phyloP scores from a whole-genome alignment of 2,329 filamentous ascomycete genomes.

The Pyrenochaeta sp. region DNA sequence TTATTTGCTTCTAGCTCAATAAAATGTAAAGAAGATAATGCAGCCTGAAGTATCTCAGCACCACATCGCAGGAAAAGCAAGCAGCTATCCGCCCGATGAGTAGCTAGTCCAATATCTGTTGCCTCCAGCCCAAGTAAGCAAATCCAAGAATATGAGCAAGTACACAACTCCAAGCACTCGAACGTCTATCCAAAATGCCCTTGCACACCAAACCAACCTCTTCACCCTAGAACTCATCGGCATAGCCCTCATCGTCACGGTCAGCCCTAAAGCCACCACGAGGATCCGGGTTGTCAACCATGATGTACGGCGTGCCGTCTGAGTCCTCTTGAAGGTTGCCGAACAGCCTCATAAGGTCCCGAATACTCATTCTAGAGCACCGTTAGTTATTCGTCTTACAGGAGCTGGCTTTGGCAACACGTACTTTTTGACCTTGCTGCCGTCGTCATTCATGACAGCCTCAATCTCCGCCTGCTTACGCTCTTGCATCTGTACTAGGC shows the following conservation, averaged over 20 bases:
- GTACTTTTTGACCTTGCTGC: slow-evolving; percentile 39
- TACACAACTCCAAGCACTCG: not conserved
- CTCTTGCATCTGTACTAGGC: slow-evolving; percentile 64
- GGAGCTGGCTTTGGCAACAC: not conserved
- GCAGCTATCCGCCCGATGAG: not conserved
- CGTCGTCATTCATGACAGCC: slow-evolving; percentile 53
- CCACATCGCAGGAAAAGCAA: slow-evolving; percentile 2
- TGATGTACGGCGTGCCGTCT: slow-evolving; percentile 52
- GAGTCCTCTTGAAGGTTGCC: slow-evolving; percentile 52
- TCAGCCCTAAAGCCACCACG: slow-evolving; percentile 43
- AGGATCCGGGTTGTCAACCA: slow-evolving; percentile 46
- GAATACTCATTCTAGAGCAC: slow-evolving; percentile 37
- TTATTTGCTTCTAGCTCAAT: not conserved
- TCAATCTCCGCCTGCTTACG: slow-evolving; percentile 60
- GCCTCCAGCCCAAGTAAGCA: not conserved
- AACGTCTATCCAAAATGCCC: not conserved
- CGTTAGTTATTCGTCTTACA: slow-evolving; percentile 6
- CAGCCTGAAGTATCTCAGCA: not conserved
- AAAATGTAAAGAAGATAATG: not conserved
- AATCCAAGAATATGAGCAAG: not conserved
- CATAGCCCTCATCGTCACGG: slow-evolving; percentile 43
- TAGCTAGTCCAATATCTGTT: not conserved
- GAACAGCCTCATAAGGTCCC: slow-evolving; percentile 58
- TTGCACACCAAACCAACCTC: not conserved
- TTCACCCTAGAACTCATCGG: slow-evolving; percentile 32